Base-by-base conservation (phyloP, 345 rosid species). In the Xanthoceras sorbifolium region DNA sequence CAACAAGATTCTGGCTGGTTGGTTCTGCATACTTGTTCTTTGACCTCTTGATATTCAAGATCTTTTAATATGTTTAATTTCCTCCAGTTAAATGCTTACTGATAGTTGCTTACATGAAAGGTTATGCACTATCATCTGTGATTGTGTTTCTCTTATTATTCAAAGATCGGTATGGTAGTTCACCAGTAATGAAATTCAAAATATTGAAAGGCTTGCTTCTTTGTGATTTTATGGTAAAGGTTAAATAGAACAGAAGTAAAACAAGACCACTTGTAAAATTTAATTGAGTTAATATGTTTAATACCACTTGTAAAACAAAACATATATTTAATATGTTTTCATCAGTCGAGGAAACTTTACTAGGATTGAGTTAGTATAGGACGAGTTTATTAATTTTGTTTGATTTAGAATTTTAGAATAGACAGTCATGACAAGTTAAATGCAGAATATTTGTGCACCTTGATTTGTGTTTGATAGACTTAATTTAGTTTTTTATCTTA, bases 1-100 rank as follows among this genome's bases (percentile, higher is more conserved):
- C 91, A 64, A 89, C 97, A 64, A 91, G 86, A 60, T 91, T 84
- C 73, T 94, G 98, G 97, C 86, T 94, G 98, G 98, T 94, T 84
- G 50, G 95, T 93, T 78, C 26, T 64, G 38, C 18, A 32, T 12
- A 69, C 81, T 76, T 64, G 26, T 77, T 57, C 74, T 79, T 44
- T 48, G 14, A 32, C 65, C 14, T 70, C 40, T 63, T 66, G 23
- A 54, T 55, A 17, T 64, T 65, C 15, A 32, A 50, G 63, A 50
- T 36, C 44, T 64, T 64, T 3, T 64, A 8, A 36, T 2, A 42
- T 62, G 66, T 55, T 32, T 57, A 46, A 65, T 32, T 71, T 70
- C 22, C 74, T 73, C 12, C 25, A 0, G 36, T 40, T 60, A 18
- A 46, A 18, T 26, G 32, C 15, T n/a, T 3, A n/a, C 4, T 52